A percentile compares a stretch with the other conserved stretches of the same genome.
Conservation (phyloP, 2,329 filamentous ascomycete species). For the Fusarium vanettenii region DNA sequence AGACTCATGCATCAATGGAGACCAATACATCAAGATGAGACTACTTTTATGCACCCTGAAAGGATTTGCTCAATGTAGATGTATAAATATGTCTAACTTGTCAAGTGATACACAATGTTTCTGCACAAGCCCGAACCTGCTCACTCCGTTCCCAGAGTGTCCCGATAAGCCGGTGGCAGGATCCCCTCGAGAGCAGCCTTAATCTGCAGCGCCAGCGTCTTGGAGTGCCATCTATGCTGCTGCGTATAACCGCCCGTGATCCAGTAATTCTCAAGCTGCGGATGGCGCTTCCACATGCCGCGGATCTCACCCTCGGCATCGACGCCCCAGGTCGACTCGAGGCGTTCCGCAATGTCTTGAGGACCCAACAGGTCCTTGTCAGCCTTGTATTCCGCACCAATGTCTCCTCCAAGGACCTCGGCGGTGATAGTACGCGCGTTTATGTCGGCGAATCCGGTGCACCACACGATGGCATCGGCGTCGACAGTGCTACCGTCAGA, state of each 20-base stretch:
- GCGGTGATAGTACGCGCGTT: background rate
- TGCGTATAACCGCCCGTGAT: constrained; percentile 27
- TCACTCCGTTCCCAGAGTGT: background rate
- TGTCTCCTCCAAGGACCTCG: background rate
- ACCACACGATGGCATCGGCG: constrained; percentile 24
- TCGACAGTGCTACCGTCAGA: constrained; percentile 14
- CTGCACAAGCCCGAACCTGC: background rate
- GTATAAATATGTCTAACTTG: background rate
- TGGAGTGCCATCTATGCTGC: constrained; percentile 31
- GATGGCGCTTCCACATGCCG: constrained; percentile 37
- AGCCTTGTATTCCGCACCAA: background rate
- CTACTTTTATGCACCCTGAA: too few species aligned
- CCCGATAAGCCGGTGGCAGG: constrained; percentile 23
- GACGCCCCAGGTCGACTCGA: constrained; percentile 28
- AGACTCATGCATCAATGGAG: background rate
- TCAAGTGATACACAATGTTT: background rate
- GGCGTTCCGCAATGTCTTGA: constrained; percentile 2
- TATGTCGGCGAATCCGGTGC: constrained; percentile 24
- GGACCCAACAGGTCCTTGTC: background rate
- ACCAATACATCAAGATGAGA: background rate
- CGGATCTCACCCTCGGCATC: constrained; percentile 31
- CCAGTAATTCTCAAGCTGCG: constrained; percentile 25
- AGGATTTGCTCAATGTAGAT: background rate
- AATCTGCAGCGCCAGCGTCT: constrained; percentile 31
- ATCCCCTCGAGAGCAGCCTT: constrained; percentile 22